Evolutionary conservation across 768 basidiomycete species (phyloP).

Genomic region (Daedaleopsis sinensis): DNA sequence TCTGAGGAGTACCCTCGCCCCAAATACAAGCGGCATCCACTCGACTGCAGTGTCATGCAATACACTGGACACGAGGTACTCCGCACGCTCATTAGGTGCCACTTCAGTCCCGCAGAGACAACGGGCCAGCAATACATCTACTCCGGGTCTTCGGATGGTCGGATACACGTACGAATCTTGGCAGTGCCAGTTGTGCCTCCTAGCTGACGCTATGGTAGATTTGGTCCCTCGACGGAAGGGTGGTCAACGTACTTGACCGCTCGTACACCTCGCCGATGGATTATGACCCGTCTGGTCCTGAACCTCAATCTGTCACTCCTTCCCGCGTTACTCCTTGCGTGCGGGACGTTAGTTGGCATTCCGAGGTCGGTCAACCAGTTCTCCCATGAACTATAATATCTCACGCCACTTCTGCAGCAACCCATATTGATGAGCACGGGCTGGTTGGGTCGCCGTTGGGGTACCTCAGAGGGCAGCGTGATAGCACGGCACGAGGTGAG

Average conservation of each 20-base stretch:
- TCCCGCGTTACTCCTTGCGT: constrained; percentile 54
- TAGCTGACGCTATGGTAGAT: constrained; percentile 53
- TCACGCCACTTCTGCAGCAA: constrained; percentile 48
- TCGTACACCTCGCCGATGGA: constrained; percentile 69
- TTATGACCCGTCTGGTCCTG: constrained; percentile 70
- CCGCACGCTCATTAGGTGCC: constrained; percentile 91
- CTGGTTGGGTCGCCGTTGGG: constrained; percentile 63
- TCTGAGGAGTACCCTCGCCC: constrained; percentile 70
- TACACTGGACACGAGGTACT: constrained; percentile 91
- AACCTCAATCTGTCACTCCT: constrained; percentile 40
- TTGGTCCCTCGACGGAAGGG: constrained; percentile 90
- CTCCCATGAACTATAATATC: not conserved
- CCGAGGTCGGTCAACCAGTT: constrained; percentile 51
- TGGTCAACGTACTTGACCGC: constrained; percentile 86
- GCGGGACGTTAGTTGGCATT: constrained; percentile 95
- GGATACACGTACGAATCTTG: constrained; percentile 65
- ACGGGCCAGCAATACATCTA: constrained; percentile 95
- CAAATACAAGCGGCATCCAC: constrained; percentile 67
- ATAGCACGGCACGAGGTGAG: constrained; percentile 81
- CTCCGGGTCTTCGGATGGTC: constrained; percentile 87
- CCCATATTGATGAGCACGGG: constrained; percentile 91
- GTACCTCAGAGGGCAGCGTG: constrained; percentile 58
- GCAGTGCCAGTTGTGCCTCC: not conserved
- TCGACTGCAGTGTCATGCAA: constrained; percentile 94
- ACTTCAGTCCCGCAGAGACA: constrained; percentile 92